A percentile compares a stretch with the other conserved stretches of the same genome.
phyloP scores from a whole-genome alignment of 2,329 filamentous ascomycete species.

The Capronia americana region DNA sequence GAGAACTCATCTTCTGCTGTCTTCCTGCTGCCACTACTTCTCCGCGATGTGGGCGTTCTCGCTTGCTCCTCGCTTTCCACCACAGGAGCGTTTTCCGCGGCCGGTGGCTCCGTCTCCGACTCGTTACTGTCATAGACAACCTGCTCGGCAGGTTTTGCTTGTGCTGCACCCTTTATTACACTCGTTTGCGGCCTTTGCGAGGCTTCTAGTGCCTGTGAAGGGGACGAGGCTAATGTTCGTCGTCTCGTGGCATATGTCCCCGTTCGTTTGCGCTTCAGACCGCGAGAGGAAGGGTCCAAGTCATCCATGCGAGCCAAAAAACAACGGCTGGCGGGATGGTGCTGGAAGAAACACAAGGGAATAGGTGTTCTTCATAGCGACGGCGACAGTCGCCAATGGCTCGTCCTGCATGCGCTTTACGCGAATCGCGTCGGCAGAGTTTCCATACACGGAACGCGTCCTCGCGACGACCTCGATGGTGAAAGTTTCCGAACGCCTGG shows the following conservation, averaged over 20 bases:
- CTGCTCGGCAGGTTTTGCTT: background rate
- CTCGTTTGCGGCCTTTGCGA: background rate
- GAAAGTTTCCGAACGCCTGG: too few relatives aligned
- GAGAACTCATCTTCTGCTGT: background rate
- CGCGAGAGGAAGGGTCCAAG: conserved; percentile 33
- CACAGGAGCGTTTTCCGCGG: background rate
- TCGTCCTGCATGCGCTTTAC: conserved; percentile 20
- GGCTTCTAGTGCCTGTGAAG: background rate
- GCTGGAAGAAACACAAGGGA: background rate
- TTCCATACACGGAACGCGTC: conserved; percentile 11
- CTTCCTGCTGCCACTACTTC: background rate
- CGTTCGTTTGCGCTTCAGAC: conserved; percentile 37
- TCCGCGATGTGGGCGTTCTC: background rate
- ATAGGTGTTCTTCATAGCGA: background rate
- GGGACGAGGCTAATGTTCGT: conserved; percentile 25
- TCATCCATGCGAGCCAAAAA: conserved; percentile 16
- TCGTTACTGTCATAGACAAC: background rate
- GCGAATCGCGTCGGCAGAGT: conserved; percentile 34
- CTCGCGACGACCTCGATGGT: background rate
- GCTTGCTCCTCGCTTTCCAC: background rate
- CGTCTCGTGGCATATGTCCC: conserved; percentile 34
- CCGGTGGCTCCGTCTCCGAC: background rate
- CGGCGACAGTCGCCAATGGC: conserved; percentile 10
- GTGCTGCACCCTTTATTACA: background rate
- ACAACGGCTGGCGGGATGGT: background rate